phyloP scores from a whole-genome alignment of 208 protist species.

The Acanthamoeba lugdunensis region DNA sequence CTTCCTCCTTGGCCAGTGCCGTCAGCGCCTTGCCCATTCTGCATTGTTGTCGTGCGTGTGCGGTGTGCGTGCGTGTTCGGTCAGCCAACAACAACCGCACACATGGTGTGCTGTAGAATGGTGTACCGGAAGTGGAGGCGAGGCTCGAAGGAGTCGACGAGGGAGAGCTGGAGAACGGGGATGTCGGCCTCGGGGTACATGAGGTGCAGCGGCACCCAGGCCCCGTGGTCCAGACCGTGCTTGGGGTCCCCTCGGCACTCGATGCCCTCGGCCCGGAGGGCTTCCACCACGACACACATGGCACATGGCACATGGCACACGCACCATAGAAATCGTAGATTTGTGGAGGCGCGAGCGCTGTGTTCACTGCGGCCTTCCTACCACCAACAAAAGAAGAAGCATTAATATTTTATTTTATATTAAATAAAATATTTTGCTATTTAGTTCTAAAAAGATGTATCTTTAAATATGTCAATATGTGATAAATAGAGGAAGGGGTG shows the following conservation, averaged over 20 bases:
- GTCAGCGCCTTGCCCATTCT: constrained; percentile 88
- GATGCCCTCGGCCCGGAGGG: neutral
- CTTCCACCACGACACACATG: neutral
- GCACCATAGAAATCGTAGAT: constrained; percentile 90
- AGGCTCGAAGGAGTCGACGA: constrained; percentile 85
- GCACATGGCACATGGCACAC: too few relatives aligned
- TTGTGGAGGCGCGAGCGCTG: constrained; percentile 76
- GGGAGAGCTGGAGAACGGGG: constrained; percentile 90
- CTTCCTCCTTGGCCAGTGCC: constrained; percentile 86
- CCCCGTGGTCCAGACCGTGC: constrained; percentile 90
- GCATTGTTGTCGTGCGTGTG: constrained; percentile 83
- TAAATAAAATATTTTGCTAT: neutral
- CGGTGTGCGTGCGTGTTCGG: too few relatives aligned
- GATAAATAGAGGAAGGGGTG: neutral
- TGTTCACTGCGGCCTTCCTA: constrained; percentile 81
- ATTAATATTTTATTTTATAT: neutral
- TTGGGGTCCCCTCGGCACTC: constrained; percentile 76
- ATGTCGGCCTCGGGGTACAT: constrained; percentile 90
- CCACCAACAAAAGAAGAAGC: neutral
- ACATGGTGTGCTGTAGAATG: neutral
- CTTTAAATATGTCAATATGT: neutral
- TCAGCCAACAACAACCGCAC: too few relatives aligned
- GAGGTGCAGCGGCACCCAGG: constrained; percentile 89
- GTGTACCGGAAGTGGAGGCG: constrained; percentile 18
- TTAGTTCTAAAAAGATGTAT: too few relatives aligned